Percentiles rank a stretch among this genome's conserved stretches.
phyloP scores from a whole-genome alignment of 1,284 basidiomycete species.

The Boletellus deceptivus region DNA sequence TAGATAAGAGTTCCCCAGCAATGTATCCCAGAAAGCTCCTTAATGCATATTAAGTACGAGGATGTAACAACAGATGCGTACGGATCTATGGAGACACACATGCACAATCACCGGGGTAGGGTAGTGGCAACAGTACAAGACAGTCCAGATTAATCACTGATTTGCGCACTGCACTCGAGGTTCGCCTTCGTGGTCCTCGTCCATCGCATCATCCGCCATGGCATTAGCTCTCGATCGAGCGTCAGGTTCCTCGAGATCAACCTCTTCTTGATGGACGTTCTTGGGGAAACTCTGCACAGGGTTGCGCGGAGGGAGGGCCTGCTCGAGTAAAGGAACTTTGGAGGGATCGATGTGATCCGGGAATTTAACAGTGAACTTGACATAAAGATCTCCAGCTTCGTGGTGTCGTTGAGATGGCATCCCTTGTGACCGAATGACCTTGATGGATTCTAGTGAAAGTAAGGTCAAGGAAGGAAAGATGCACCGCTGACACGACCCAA shows the following conservation, averaged over 20 bases:
- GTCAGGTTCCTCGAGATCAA: conserved; percentile 81
- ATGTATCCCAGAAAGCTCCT: conserved; percentile 7
- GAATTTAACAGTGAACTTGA: conserved; percentile 89
- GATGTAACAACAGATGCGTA: conserved; percentile 29
- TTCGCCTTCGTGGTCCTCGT: conserved; percentile 76
- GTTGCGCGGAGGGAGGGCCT: conserved; percentile 81
- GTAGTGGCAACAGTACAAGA: conserved; percentile 16
- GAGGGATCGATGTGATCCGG: conserved; percentile 78
- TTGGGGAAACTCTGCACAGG: conserved; percentile 70
- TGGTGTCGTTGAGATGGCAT: conserved; percentile 99
- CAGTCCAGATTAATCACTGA: conserved; percentile 48
- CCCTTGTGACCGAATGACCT: conserved; percentile 92
- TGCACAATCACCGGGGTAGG: conserved; percentile 21
- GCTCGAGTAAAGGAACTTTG: conserved; percentile 76
- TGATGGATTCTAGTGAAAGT: conserved; percentile 66
- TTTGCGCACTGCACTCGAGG: conserved; percentile 84
- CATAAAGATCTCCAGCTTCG: conserved; percentile 91
- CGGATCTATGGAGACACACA: conserved; percentile 27
- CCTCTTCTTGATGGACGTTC: conserved; percentile 80
- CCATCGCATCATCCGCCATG: conserved; percentile 70
- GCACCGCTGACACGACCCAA: conserved; percentile 5
- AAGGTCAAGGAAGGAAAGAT: conserved; percentile 9
- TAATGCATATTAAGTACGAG: conserved; percentile 31
- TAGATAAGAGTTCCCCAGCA: neutral
- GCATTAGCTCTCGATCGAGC: conserved; percentile 65